Evolutionary conservation across 345 rosid genomes (phyloP).

Genomic region (Salix suchowensis): DNA sequence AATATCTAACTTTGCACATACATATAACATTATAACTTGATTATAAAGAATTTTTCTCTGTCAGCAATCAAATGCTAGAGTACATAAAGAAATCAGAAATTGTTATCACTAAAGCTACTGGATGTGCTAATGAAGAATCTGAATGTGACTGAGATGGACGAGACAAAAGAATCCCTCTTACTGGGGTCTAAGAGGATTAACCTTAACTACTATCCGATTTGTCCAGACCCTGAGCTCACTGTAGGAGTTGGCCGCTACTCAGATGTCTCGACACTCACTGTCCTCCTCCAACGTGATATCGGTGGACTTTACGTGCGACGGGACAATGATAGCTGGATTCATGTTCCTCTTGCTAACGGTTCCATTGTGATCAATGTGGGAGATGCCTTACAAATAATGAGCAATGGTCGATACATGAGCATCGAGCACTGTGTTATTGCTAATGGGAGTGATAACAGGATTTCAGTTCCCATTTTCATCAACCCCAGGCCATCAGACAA

Average conservation of each 20-base stretch:
- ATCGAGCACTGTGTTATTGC: constrained; percentile 22
- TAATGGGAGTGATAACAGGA: constrained; percentile 10
- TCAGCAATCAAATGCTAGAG: neutral
- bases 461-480: constrained; percentile 27
- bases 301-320: no score
- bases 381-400: no score
- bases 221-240: constrained; percentile 43
- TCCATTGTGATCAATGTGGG: no score
- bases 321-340: no score
- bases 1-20: neutral
- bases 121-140: no score
- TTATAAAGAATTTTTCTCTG: neutral
- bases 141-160: neutral
- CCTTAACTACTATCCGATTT: constrained; percentile 40
- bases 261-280: neutral
- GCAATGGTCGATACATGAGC: constrained; percentile 17
- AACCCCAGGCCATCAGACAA: constrained; percentile 12
- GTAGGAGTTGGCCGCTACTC: constrained; percentile 42
- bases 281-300: no score
- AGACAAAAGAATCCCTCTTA: constrained; percentile 25
- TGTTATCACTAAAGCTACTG: neutral
- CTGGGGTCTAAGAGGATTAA: constrained; percentile 38
- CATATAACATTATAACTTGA: neutral
- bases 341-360: no score
- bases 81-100: neutral